A percentile compares a stretch with the other conserved stretches of the same genome.
These are phyloP conservation scores for Westerdykella ornata DNA, from an alignment of 2,329 filamentous ascomycete genomes.

Conservation along the genomic window DNA sequence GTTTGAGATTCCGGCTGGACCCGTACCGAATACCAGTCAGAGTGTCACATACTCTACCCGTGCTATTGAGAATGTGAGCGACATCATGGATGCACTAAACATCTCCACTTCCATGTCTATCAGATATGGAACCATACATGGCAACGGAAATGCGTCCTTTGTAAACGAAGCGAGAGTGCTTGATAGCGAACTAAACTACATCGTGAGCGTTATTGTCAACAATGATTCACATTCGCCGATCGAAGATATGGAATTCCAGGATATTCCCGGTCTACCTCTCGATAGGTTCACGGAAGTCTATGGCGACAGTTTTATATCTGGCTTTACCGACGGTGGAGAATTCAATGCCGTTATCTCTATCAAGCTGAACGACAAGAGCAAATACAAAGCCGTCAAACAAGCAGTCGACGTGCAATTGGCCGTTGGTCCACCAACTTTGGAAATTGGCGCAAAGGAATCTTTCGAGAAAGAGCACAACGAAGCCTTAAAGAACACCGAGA, in stretches of 20 bases:
- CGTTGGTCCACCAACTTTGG: conserved; percentile 19
- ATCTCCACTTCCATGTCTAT: conserved; percentile 36
- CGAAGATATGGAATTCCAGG: conserved; percentile 21
- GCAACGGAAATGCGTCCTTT: conserved; percentile 26
- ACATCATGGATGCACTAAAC: conserved; percentile 38
- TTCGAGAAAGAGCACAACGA: conserved; percentile 18
- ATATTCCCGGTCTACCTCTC: conserved; percentile 21
- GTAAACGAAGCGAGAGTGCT: conserved; percentile 29
- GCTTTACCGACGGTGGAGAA: conserved; percentile 30
- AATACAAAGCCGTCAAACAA: conserved; percentile 27
- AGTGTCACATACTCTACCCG: conserved; percentile 27
- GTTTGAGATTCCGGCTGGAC: conserved; percentile 13
- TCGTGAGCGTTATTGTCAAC: conserved; percentile 26
- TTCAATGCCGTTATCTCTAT: conserved; percentile 32
- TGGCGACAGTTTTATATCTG: conserved; percentile 31
- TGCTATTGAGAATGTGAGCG: conserved; percentile 31
- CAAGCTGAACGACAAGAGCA: conserved; percentile 28
- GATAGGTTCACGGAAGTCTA: conserved; percentile 31
- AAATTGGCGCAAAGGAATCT: conserved; percentile 20
- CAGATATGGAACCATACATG: conserved; percentile 35
- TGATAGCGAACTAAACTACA: conserved; percentile 26
- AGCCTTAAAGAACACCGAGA: conserved; percentile 24
- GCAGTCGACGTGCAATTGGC: conserved; percentile 28
- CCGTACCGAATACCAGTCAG: conserved; percentile 20
- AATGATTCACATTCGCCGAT: conserved; percentile 15